These are phyloP conservation scores for Termitomyces titanicus DNA, from an alignment of 768 basidiomycete genomes.

Conservation along the genomic window DNA sequence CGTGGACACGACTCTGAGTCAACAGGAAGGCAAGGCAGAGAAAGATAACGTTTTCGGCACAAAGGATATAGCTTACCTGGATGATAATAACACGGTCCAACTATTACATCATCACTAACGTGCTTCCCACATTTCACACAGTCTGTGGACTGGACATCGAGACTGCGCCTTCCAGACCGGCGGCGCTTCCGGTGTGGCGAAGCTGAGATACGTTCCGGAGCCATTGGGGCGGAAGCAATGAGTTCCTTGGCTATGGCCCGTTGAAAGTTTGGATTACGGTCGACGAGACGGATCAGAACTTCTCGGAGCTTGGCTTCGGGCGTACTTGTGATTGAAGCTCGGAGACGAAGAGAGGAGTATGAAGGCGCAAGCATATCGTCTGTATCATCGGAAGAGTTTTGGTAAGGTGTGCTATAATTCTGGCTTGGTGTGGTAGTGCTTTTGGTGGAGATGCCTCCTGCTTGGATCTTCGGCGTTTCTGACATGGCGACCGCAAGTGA, in stretches of 20 bases:
- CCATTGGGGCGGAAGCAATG: not conserved
- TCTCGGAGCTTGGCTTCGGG: constrained; percentile 36
- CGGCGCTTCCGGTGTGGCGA: constrained; percentile 12
- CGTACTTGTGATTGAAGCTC: constrained; percentile 31
- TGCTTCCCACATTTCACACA: constrained; percentile 20
- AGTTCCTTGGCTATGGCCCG: constrained; percentile 38
- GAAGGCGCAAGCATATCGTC: constrained; percentile 2
- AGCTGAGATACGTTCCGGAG: constrained; percentile 1
- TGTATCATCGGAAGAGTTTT: constrained; percentile 5
- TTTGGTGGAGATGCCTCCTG: not conserved
- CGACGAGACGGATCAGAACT: constrained; percentile 34
- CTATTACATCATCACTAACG: constrained; percentile 7
- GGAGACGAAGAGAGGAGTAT: constrained; percentile 20
- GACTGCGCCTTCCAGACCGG: constrained; percentile 9
- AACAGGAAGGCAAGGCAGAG: not conserved
- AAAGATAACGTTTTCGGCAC: not conserved
- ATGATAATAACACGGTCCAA: constrained; percentile 26
- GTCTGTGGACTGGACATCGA: constrained; percentile 1
- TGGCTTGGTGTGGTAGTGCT: not conserved
- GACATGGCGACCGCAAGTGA: not conserved
- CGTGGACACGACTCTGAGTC: not conserved
- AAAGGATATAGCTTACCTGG: constrained; percentile 26
- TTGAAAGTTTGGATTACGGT: constrained; percentile 30
- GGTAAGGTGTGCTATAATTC: not conserved
- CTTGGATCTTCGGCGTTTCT: not conserved